Percentiles rank a stretch among this genome's conserved stretches.
phyloP scores from a whole-genome alignment of 306 rosid species.

The Alnus glutinosa region DNA sequence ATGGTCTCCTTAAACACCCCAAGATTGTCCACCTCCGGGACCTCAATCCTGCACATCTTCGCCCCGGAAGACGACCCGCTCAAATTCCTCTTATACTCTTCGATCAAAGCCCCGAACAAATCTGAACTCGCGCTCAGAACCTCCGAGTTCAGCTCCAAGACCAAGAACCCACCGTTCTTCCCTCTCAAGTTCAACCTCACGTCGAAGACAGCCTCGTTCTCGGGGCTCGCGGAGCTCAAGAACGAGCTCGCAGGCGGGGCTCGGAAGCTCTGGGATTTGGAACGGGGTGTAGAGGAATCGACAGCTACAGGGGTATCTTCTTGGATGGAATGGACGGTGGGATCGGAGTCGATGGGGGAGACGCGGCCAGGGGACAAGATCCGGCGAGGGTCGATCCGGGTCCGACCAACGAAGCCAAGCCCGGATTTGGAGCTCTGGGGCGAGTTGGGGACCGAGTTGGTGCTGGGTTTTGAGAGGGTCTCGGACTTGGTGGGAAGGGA shows the following conservation, averaged over 20 bases:
- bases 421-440: constrained; percentile 76
- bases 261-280: constrained; percentile 57
- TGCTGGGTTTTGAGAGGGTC: constrained; percentile 34
- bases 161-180: constrained; percentile 69
- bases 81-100: constrained; percentile 42
- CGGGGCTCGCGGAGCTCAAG: constrained; percentile 20
- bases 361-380: constrained; percentile 94
- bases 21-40: constrained; percentile 82
- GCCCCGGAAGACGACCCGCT: constrained; percentile 31
- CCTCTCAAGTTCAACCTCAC: constrained; percentile 89
- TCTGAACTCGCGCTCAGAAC: constrained; percentile 73
- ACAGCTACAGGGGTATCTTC: constrained; percentile 34
- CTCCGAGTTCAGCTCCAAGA: constrained; percentile 73
- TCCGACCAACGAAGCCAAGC: constrained; percentile 52
- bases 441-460: constrained; percentile 59
- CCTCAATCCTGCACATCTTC: constrained; percentile 78
- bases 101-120: constrained; percentile 66
- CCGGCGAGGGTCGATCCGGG: constrained; percentile 87
- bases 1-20: constrained; percentile 65
- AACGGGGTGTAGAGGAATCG: constrained; percentile 40
- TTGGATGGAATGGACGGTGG: constrained; percentile 33
- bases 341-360: constrained; percentile 75
- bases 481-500: constrained; percentile 39
- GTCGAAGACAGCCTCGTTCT: constrained; percentile 46
- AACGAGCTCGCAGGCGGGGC: constrained; percentile 23